Evolutionary conservation across 441 rosid genomes (phyloP), one percentile per base, ranked within the genome.

Genomic region (Arabidopsis hybrid): DNA sequence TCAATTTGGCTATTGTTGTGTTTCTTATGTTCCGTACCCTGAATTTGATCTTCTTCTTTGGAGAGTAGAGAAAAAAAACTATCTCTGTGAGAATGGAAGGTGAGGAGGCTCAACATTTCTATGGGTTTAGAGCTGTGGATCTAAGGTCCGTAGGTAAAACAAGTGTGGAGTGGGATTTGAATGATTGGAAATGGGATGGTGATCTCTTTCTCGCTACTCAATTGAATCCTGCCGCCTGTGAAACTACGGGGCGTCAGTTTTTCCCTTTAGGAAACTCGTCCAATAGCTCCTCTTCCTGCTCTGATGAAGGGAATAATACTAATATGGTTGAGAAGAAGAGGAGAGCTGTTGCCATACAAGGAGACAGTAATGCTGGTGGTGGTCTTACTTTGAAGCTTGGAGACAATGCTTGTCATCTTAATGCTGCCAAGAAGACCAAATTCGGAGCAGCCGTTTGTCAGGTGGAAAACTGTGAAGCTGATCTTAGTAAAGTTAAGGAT

Each of bases 161-260:
- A 67, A 87, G 78, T 69, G 56, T 83, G 21, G 98, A 95, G 47
- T 95, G 99, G 98, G 90, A 90, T 82, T 82, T 88, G 86, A 93
- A 91, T 82, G 97, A 88, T 67, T 95, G 98, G 97, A 90, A 90
- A 82, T 95, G 99, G 99, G 97, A 95, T 72, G 97, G 98, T 18
- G 95, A 95, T 86, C 91, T 93, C 67, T 95, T 95, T 63, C 76
- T 91, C 2, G 99, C 98, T 42, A 88, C 86, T 29, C 90, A 82
- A 3, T 61, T 84, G 82, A 91, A 88, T 74, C 87, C 89, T 43
- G 85, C 60, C 40, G 85, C 58, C 31, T 70, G 83, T 18, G 72
- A 83, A 60, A 58, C 62, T 0, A 45, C 53, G 2, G 67, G 0
- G 3, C 85, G 79, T 76, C 89, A 87, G 64, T 79, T 90, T 75